phyloP scores from a whole-genome alignment of 2,329 filamentous ascomycete species.

The Aspergillus sp. region DNA sequence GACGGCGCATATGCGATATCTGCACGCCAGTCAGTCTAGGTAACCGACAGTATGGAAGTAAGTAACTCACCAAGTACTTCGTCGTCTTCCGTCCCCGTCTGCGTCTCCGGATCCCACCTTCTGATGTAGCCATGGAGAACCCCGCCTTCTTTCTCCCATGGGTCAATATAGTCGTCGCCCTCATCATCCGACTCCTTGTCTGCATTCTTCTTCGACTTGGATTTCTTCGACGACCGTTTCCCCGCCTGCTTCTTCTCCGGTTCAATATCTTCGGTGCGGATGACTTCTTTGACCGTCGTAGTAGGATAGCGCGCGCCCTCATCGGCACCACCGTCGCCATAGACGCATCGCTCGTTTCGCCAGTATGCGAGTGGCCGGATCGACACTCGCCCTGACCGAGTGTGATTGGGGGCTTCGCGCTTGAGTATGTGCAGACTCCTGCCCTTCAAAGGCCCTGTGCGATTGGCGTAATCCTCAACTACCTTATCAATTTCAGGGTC shows the following conservation, averaged over 20 bases:
- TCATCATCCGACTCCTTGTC: conserved; percentile 32
- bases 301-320: conserved; percentile 52
- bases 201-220: conserved; percentile 24
- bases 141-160: conserved; percentile 37
- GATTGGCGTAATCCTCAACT: conserved; percentile 35
- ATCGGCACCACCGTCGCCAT: conserved; percentile 52
- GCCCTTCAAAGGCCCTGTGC: conserved; percentile 37
- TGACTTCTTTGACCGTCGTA: conserved; percentile 64
- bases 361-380: conserved; percentile 74
- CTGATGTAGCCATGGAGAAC: conserved; percentile 36
- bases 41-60: conserved; percentile 5
- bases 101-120: conserved; percentile 33
- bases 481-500: conserved; percentile 33
- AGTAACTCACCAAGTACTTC: conserved; percentile 31
- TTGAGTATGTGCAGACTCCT: conserved; percentile 43
- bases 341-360: conserved; percentile 72
- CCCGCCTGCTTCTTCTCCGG: conserved; percentile 30
- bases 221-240: conserved; percentile 26
- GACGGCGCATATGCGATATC: conserved; percentile 52
- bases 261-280: conserved; percentile 59
- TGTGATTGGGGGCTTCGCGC: conserved; percentile 48
- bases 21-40: conserved; percentile 16
- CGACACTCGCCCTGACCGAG: conserved; percentile 69
- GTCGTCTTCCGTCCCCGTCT: conserved; percentile 29
- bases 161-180: conserved; percentile 29